Base-by-base conservation (phyloP, 1,139 yeast genomes). In the Torulaspora pretoriensis region DNA sequence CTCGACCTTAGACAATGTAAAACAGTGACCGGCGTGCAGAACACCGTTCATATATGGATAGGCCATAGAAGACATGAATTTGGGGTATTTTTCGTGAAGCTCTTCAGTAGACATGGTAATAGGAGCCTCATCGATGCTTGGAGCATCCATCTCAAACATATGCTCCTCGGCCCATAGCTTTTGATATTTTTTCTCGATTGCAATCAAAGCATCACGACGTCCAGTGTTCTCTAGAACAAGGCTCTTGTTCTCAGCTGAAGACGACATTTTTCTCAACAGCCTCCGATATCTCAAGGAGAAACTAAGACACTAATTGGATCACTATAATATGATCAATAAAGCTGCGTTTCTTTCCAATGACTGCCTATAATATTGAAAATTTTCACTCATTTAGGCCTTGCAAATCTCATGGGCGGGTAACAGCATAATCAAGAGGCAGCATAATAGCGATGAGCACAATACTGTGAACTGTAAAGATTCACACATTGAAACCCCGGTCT, bases 1-100 rank as follows among this genome's bases (percentile, higher is more conserved):
- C 68, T 94, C 99, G 43, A 81, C 95, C 70, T 94, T 94, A 48
- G 97, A 88, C 57, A 92, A 75, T 33, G 98, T 92, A 72, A 92
- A 94, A 57, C 90, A 81, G 68, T 94, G 99, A 45, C 99, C 99
- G 41, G 96, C 97, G 62, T 94, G 99, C 55, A 94, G 75, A 46
- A 88, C 92, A 73, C 99, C 99, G 68, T 94, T 94, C 97, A 92
- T 92, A 71, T 94, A 94, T 33, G 99, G 99, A 64, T 87, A 94
- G 9, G 98, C 98, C 97, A 94, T 90, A 42, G 96, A 83, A 17
- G 88, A 79, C 72, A 88, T 84, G 69, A 75, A 85, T 68, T 94
- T 94, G 47, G 98, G 97, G 65, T 83, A 76, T 60, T 81, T 76
- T 50, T 73, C 75, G 60, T 87, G 89, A 53, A 92, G 74, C 61